Percentiles rank a stretch among this genome's conserved stretches.
Conservation (phyloP, 768 basidiomycete species). For the Hortiboletus campestris region DNA sequence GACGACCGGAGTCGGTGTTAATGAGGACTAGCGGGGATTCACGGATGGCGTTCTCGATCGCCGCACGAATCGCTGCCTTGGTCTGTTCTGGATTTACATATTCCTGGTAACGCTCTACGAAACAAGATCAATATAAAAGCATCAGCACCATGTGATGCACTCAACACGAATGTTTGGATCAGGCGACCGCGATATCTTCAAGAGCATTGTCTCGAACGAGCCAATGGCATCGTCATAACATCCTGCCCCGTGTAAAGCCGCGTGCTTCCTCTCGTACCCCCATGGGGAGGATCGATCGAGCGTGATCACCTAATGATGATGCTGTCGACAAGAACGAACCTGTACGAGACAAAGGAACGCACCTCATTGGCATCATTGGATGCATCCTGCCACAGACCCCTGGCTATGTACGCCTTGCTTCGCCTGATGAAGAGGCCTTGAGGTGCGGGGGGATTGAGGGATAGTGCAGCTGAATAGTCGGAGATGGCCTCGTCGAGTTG, state of each 20-base stretch:
- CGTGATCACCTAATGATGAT: not conserved
- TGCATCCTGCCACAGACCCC: not conserved
- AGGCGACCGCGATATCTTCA: not conserved
- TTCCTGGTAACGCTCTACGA: not conserved
- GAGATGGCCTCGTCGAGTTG: not conserved
- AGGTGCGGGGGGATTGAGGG: not conserved
- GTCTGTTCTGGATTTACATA: not conserved
- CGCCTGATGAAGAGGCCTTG: not conserved
- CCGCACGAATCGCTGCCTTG: not conserved
- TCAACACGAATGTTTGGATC: not conserved
- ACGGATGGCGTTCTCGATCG: not conserved
- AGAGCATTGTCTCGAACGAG: slow-evolving; percentile 3
- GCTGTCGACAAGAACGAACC: not conserved
- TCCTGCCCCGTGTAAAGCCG: not conserved
- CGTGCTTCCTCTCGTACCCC: not conserved
- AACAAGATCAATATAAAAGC: not conserved
- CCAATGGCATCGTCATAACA: not conserved
- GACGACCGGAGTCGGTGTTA: slow-evolving; percentile 1
- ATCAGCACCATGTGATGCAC: no score
- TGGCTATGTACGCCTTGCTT: not conserved
- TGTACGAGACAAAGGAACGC: not conserved
- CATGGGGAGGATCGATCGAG: not conserved
- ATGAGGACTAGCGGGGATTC: slow-evolving; percentile 6
- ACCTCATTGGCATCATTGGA: not conserved
- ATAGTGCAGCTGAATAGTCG: not conserved